phyloP scores from a whole-genome alignment of 768 basidiomycete genomes.

The Termitomyces sp. region DNA sequence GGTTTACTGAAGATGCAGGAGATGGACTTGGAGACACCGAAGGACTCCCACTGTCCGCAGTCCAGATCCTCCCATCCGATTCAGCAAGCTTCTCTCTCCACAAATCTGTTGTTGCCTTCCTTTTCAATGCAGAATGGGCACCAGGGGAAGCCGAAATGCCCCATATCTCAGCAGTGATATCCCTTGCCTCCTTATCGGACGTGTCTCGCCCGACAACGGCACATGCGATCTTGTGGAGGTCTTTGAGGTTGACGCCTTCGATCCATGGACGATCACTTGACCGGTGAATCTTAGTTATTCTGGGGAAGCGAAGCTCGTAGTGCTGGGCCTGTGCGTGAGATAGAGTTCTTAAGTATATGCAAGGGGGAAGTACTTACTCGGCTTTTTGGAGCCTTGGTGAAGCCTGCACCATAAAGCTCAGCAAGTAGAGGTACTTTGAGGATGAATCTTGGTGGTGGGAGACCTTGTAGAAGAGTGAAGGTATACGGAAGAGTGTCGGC shows the following conservation, averaged over 20 bases:
- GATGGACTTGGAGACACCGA: neutral
- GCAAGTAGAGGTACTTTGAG: constrained; percentile 61
- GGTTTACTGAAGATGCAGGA: neutral
- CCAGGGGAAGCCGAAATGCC: constrained; percentile 36
- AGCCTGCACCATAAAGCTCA: constrained; percentile 81
- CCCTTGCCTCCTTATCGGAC: constrained; percentile 46
- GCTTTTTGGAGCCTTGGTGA: constrained; percentile 61
- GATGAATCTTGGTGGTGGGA: constrained; percentile 52
- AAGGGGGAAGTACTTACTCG: constrained; percentile 33
- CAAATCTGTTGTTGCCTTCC: constrained; percentile 31
- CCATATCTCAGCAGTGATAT: constrained; percentile 34
- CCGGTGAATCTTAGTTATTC: constrained; percentile 69
- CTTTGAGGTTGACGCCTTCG: constrained; percentile 45
- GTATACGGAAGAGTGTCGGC: constrained; percentile 48
- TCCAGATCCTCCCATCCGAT: constrained; percentile 15
- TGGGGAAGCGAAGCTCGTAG: constrained; percentile 83
- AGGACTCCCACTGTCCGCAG: neutral
- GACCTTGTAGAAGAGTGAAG: constrained; percentile 43
- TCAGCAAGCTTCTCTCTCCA: constrained; percentile 41
- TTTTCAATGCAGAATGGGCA: constrained; percentile 33
- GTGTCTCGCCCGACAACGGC: constrained; percentile 51
- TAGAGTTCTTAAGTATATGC: neutral
- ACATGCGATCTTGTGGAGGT: constrained; percentile 53
- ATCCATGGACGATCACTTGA: constrained; percentile 61
- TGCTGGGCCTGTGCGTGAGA: constrained; percentile 38